Evolutionary conservation across 116 monocot species (phyloP).

Genomic region (Thalassia testudinum): DNA sequence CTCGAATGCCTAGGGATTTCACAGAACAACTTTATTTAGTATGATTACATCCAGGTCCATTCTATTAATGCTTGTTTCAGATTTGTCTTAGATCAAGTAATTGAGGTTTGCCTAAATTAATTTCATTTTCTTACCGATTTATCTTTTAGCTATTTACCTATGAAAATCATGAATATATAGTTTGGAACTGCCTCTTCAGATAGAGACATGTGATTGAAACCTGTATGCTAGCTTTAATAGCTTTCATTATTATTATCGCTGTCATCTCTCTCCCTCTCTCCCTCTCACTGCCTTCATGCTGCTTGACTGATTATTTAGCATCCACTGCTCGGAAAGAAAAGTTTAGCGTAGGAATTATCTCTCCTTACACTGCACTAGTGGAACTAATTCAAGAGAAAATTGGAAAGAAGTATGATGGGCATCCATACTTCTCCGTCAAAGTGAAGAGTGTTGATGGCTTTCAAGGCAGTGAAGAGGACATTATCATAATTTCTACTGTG

Average conservation of each 20-base stretch:
- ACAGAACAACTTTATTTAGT: too few species aligned
- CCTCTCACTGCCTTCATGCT: too few species aligned
- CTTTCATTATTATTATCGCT: too few species aligned
- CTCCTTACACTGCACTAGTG: constrained; percentile 12
- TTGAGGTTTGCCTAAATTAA: too few species aligned
- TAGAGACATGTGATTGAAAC: constrained; percentile 33
- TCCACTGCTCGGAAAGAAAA: neutral
- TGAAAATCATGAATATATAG: constrained; percentile 3
- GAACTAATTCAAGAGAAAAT: constrained; percentile 4
- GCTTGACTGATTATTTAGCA: neutral
- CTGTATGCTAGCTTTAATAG: constrained; percentile 21
- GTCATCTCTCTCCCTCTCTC: too few species aligned
- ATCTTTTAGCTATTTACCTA: constrained; percentile 24
- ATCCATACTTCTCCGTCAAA: neutral
- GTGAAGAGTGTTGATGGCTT: constrained; percentile 14
- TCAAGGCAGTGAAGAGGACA: constrained; percentile 11
- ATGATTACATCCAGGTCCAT: too few species aligned
- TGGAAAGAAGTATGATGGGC: neutral
- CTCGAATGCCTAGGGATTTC: too few species aligned
- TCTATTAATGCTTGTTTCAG: too few species aligned
- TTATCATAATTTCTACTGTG: constrained; percentile 8
- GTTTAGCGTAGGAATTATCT: constrained; percentile 7
- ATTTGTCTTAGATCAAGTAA: too few species aligned
- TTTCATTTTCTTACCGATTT: too few species aligned
- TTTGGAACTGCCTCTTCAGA: constrained; percentile 31